Evolutionary conservation across 495 filamentous ascomycete genomes (phyloP), one percentile per base, ranked within the genome.

Genomic region (Parathielavia hyrcaniae): DNA sequence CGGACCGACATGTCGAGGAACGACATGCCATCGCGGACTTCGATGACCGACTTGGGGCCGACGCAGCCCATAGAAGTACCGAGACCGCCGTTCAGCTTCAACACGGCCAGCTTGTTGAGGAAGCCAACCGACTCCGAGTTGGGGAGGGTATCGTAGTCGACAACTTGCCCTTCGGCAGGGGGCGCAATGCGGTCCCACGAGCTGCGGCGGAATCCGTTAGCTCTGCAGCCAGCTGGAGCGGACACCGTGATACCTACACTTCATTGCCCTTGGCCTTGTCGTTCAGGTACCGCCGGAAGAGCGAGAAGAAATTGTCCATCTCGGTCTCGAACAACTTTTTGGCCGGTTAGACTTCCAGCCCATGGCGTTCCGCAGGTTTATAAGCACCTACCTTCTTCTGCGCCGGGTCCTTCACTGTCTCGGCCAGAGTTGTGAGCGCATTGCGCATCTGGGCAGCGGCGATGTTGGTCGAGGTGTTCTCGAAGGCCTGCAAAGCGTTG

Each of bases 11-110:
- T 84, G 75, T 99, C 93, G 55, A 99, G 82, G 86, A 99, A 99
- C 62, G 93, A 97, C 93, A 97, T 97, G 83, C 95, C 95, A 71
- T 99, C 93, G 73, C 93, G 93, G 73, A 99, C 93, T 77, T 99
- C 93, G 68, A 99, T 99, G 64, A 99, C 93, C 23, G 93, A 99
- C 79, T 99, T 99, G 70, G 93, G 93, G 58, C 93, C 93, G 64
- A 99, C 93, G 72, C 93, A 99, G 68, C 93, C 93, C 93, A 99
- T 99, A 45, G 93, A 99, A 58, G 93, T 99, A 82, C 93, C 93
- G 55, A 99, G 87, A 79, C 93, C 93, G 79, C 93, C 93, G 72
- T 99, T 99, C 68, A 99, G 86, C 86, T 99, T 99, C 69, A 99
- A 83, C 12, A 99, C 95, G 34, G 93, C 93, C 45, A 99, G 84